Conservation (phyloP, 2,329 filamentous ascomycete genomes). For the Aspergillus oerlinghausenensis region DNA sequence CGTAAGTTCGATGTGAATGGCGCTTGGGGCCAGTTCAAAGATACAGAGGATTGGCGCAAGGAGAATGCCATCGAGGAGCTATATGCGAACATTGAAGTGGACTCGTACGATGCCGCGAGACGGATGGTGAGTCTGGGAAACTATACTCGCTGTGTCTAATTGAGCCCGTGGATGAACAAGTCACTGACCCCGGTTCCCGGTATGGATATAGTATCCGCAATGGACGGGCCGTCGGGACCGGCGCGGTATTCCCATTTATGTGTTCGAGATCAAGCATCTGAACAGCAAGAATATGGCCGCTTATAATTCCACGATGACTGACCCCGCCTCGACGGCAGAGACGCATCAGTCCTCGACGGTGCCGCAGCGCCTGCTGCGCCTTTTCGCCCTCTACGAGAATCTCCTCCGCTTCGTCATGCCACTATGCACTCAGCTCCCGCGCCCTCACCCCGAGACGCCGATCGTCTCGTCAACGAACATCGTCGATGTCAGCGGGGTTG, state of each 20-base stretch:
- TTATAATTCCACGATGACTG: conserved; percentile 58
- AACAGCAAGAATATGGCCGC: conserved; percentile 74
- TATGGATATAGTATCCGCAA: conserved; percentile 68
- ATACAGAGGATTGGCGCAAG: conserved; percentile 81
- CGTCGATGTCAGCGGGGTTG: conserved; percentile 83
- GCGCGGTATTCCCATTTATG: conserved; percentile 85
- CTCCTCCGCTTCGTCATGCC: conserved; percentile 83
- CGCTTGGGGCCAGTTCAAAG: conserved; percentile 77
- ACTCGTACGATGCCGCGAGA: conserved; percentile 72
- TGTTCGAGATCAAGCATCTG: conserved; percentile 80
- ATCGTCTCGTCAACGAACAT: conserved; percentile 93
- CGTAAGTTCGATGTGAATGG: conserved; percentile 74
- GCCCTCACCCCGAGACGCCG: conserved; percentile 71
- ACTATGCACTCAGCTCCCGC: conserved; percentile 72
- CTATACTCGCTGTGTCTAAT: neutral
- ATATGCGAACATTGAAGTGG: conserved; percentile 80
- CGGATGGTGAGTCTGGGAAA: conserved; percentile 56
- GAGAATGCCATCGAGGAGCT: conserved; percentile 73
- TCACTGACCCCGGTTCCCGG: neutral
- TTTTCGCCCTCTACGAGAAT: conserved; percentile 93
- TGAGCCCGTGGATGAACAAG: neutral
- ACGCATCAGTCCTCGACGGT: conserved; percentile 55
- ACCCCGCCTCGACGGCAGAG: conserved; percentile 48
- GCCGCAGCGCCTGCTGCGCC: conserved; percentile 70
- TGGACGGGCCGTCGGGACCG: conserved; percentile 89